Evolutionary conservation across 768 basidiomycete species (phyloP).

Genomic region (Neoboletus magnificus): DNA sequence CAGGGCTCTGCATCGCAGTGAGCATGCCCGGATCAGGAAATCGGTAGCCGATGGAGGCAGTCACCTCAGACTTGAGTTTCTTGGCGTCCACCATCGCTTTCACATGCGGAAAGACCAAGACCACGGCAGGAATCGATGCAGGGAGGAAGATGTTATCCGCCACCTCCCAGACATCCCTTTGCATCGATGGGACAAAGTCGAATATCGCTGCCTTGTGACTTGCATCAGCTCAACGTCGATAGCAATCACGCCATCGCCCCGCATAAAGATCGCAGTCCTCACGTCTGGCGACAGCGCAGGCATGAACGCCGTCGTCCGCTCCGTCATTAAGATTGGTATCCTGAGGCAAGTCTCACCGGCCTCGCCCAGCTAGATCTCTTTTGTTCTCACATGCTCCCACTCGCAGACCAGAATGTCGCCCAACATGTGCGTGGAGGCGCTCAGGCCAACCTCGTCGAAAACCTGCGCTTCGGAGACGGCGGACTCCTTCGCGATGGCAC

Average conservation of each 20-base stretch:
- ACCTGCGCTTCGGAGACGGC: conserved; percentile 82
- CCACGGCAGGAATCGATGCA: too few relatives aligned
- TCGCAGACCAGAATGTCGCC: conserved; percentile 26
- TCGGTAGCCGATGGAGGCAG: too few relatives aligned
- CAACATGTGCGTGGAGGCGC: conserved; percentile 20
- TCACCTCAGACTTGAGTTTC: too few relatives aligned
- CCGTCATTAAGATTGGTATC: conserved; percentile 90
- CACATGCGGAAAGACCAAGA: too few relatives aligned
- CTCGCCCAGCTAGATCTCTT: too few relatives aligned
- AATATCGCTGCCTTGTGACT: not conserved
- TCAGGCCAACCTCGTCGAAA: conserved; percentile 51
- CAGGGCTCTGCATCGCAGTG: too few relatives aligned
- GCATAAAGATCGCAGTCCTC: conserved; percentile 89
- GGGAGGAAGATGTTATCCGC: too few relatives aligned
- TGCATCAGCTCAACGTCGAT: not conserved
- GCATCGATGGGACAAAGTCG: too few relatives aligned
- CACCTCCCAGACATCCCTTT: too few relatives aligned
- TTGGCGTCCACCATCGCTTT: too few relatives aligned
- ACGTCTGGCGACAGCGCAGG: conserved; percentile 98
- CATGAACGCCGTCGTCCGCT: conserved; percentile 93
- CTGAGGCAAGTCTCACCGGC: conserved; percentile 62
- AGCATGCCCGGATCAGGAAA: too few relatives aligned
- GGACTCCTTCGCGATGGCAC: conserved; percentile 76
- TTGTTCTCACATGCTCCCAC: not conserved
- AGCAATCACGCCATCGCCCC: not conserved